phyloP scores from a whole-genome alignment of 2,329 filamentous ascomycete species.

The Cucurbitaria berberidis region DNA sequence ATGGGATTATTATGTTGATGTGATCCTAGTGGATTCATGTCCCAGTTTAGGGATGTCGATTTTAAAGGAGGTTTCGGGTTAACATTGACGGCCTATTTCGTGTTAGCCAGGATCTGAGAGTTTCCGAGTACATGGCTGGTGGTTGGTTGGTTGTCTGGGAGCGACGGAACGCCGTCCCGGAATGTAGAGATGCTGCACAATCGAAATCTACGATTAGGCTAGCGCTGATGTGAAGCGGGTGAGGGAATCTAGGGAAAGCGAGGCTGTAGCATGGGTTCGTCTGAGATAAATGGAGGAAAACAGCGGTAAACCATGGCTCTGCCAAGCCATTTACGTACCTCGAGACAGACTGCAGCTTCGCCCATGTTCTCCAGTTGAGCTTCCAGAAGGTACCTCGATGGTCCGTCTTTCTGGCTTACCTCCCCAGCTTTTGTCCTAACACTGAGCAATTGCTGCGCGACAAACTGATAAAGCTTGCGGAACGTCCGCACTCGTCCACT shows the following conservation, averaged over 20 bases:
- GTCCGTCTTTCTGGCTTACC: slow-evolving; percentile 55
- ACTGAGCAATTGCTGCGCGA: slow-evolving; percentile 86
- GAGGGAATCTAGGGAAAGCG: background rate
- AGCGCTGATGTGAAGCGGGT: slow-evolving; percentile 6
- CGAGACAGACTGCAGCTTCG: slow-evolving; percentile 80
- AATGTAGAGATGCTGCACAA: slow-evolving; percentile 18
- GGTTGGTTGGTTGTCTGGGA: slow-evolving; percentile 7
- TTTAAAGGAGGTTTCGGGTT: slow-evolving; percentile 61
- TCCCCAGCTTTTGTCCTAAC: slow-evolving; percentile 87
- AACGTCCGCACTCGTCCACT: slow-evolving; percentile 79
- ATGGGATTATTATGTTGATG: slow-evolving; percentile 51
- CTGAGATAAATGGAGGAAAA: slow-evolving; percentile 22
- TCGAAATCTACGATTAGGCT: slow-evolving; percentile 14
- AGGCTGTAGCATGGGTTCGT: background rate
- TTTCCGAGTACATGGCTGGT: slow-evolving; percentile 11
- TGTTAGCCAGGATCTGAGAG: slow-evolving; percentile 18
- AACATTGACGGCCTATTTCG: slow-evolving; percentile 48
- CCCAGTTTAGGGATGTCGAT: slow-evolving; percentile 62
- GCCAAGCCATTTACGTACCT: slow-evolving; percentile 54
- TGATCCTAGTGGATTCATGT: slow-evolving; percentile 48
- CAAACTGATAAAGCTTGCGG: slow-evolving; percentile 94
- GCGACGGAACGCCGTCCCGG: slow-evolving; percentile 16
- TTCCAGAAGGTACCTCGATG: slow-evolving; percentile 75
- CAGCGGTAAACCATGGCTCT: slow-evolving; percentile 17
- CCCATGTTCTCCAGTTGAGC: slow-evolving; percentile 96